These are phyloP conservation scores for Spongiforma sp. DNA, from an alignment of 1,284 basidiomycete genomes.

Conservation along the genomic window DNA sequence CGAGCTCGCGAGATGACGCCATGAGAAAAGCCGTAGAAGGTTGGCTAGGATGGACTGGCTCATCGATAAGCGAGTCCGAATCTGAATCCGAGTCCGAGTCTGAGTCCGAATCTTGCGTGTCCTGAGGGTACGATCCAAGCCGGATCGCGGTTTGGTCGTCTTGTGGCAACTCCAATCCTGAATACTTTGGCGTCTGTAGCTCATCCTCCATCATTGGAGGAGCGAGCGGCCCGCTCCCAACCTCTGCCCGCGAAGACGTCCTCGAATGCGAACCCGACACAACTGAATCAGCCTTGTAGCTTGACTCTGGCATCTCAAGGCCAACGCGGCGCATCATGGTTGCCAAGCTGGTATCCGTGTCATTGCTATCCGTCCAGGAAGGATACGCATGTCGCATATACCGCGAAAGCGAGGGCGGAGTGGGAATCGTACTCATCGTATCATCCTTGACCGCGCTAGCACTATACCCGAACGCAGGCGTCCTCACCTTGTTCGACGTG, in stretches of 20 bases:
- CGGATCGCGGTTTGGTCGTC: conserved; percentile 25
- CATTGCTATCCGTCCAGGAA: conserved; percentile 47
- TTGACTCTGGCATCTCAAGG: conserved; percentile 35
- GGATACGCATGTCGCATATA: conserved; percentile 50
- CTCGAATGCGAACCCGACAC: conserved; percentile 16
- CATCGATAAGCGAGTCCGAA: conserved; percentile 55
- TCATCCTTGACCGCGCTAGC: conserved; percentile 44
- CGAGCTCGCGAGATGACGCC: conserved; percentile 42
- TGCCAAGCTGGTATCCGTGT: conserved; percentile 48
- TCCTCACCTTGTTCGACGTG: conserved; percentile 26
- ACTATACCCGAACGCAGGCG: conserved; percentile 31
- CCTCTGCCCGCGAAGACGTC: conserved; percentile 7
- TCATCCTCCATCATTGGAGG: conserved; percentile 8
- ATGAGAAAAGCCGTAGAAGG: conserved; percentile 66
- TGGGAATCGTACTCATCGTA: conserved; percentile 67
- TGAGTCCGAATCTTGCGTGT: conserved; percentile 30
- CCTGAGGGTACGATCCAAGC: conserved; percentile 10
- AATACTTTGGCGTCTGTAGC: conserved; percentile 31
- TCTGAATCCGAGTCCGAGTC: conserved; percentile 46
- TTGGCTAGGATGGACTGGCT: conserved; percentile 51
- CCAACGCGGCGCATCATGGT: conserved; percentile 60
- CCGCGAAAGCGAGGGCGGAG: conserved; percentile 69
- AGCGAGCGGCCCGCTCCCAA: conserved; percentile 2
- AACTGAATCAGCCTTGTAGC: conserved; percentile 16
- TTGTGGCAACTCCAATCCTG: conserved; percentile 31